Base-by-base conservation (phyloP, 441 rosid species). In the Euphorbia celastroides region DNA sequence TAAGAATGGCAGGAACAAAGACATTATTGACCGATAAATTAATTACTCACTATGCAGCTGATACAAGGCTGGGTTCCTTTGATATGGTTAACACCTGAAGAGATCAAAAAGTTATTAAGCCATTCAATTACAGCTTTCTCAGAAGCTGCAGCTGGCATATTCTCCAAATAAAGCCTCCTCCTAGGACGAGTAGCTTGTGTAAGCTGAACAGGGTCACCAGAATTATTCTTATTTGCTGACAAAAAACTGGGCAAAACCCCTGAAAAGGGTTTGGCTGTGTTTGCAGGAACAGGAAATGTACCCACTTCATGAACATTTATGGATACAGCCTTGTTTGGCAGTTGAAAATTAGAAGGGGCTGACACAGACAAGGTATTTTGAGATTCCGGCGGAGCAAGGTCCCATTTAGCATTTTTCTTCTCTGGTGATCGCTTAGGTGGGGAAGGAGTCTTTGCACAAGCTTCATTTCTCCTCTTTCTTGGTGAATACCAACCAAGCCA, bases 401-500 rank as follows among this genome's bases (percentile, higher is more conserved):
- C 97, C 99, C 96, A 88, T 70, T 83, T 89, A 63, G 83, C 96
- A 74, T 60, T 64, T 78, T 81, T 88, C 79, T 87, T 89, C 79
- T 86, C 95, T 14, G 91, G 85, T n/a, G 92, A 81, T 52, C 69
- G 85, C 69, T 79, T 86, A 69, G 80, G 50, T 42, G 93, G 96
- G 48, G 97, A 86, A 68, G 88, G 88, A 62, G 86, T 86, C 87
- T 81, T 88, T 68, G 64, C 74, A 77, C 83, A 80, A 51, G 80
- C 78, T 65, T 85, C 88, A 57, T 77, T 78, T 78, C 81, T 91
- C 72, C 93, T 88, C 82, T 88, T 91, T 76, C 95, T 85, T 26
- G 99, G 97, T 20, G 96, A 91, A 78, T 91, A 91, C 64, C 97
- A 96, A 70, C 97, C 96, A 68, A 93, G 89, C 59, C 93, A 86